Evolutionary conservation across 2,329 filamentous ascomycete genomes (phyloP).

Genomic region (Pseudophaeomoniella oleicola): DNA sequence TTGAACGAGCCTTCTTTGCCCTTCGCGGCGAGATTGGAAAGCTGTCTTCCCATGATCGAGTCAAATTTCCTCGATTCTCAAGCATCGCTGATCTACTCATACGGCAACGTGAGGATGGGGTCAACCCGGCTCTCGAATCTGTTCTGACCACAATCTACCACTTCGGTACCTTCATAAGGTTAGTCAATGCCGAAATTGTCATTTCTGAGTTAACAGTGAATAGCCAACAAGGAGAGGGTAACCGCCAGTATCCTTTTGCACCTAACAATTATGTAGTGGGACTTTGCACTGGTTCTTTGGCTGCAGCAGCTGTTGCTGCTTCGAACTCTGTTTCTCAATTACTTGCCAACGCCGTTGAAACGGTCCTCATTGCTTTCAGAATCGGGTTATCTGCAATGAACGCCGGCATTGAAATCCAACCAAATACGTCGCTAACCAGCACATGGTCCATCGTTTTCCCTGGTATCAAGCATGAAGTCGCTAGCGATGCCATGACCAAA

Average conservation of each 20-base stretch:
- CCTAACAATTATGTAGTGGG: conserved; percentile 5
- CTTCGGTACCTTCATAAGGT: background rate
- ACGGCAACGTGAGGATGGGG: background rate
- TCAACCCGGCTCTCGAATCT: background rate
- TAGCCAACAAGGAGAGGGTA: background rate
- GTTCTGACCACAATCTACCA: background rate
- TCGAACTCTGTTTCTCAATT: conserved; percentile 7
- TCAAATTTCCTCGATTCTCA: background rate
- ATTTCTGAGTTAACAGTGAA: background rate
- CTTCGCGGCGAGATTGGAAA: background rate
- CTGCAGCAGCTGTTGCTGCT: conserved; percentile 8
- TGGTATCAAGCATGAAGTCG: conserved; percentile 1
- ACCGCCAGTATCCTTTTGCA: conserved; percentile 3
- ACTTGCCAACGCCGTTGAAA: conserved; percentile 6
- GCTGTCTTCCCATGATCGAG: background rate
- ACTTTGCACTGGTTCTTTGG: conserved; percentile 9
- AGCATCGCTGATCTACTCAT: background rate
- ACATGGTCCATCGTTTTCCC: conserved; percentile 3
- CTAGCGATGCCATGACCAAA: conserved; percentile 2
- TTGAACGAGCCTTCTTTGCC: conserved; percentile 1
- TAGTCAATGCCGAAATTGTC: too few relatives aligned
- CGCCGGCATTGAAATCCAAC: conserved; percentile 1
- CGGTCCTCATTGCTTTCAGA: conserved; percentile 6
- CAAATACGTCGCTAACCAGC: conserved; percentile 1
- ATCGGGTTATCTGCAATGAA: conserved; percentile 4